Conservation (phyloP, 2,329 filamentous ascomycete genomes). For the Biscogniauxia sp. region DNA sequence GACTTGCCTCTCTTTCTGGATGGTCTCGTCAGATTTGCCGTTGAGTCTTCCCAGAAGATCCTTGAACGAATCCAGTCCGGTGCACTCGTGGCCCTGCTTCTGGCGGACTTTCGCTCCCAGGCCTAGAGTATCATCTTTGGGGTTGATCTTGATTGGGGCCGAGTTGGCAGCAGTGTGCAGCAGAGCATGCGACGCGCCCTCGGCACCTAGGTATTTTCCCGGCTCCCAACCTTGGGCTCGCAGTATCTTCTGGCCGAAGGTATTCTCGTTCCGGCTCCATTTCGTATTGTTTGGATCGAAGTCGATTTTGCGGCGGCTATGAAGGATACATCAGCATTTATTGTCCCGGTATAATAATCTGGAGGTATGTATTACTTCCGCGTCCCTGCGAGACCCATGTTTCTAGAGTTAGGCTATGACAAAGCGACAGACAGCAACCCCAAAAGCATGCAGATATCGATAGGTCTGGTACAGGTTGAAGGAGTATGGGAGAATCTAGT, state of each 20-base stretch:
- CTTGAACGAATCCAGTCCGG: slow-evolving; percentile 83
- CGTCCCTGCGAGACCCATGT: slow-evolving; percentile 30
- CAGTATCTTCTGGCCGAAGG: slow-evolving; percentile 88
- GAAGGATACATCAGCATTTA: slow-evolving; percentile 10
- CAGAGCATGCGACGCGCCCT: slow-evolving; percentile 70
- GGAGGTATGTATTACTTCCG: slow-evolving; percentile 19
- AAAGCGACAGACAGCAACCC: not conserved
- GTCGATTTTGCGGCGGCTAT: slow-evolving; percentile 65
- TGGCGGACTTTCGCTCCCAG: slow-evolving; percentile 69
- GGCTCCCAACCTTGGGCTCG: slow-evolving; percentile 87
- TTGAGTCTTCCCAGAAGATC: slow-evolving; percentile 86
- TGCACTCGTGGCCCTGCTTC: slow-evolving; percentile 72
- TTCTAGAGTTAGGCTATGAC: slow-evolving; percentile 6
- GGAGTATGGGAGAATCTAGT: not conserved
- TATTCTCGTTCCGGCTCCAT: slow-evolving; percentile 80
- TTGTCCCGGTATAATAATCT: not conserved
- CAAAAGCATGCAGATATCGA: not conserved
- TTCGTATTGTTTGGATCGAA: slow-evolving; percentile 93
- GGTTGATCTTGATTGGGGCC: slow-evolving; percentile 77
- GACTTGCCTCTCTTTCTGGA: slow-evolving; percentile 67
- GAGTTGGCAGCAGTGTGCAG: slow-evolving; percentile 78
- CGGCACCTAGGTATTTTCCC: slow-evolving; percentile 76
- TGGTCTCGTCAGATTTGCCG: slow-evolving; percentile 73
- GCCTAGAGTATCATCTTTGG: slow-evolving; percentile 91
- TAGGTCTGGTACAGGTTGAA: no score